Conservation (phyloP, 805 yeast genomes). For the Candida ovalis region DNA sequence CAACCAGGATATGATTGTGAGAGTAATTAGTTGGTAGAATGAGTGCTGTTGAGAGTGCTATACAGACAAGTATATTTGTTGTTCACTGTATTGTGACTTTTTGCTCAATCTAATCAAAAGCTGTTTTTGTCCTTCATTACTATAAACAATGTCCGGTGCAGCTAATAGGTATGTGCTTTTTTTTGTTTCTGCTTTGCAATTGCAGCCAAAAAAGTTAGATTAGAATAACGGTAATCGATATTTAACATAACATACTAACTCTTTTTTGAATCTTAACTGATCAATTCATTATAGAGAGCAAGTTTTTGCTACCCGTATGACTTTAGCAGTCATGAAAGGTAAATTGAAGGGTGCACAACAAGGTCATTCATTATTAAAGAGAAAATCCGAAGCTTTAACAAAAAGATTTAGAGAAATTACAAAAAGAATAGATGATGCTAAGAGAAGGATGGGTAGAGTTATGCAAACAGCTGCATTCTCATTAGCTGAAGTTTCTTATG, state of each 20-base stretch:
- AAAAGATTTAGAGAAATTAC: conserved; percentile 96
- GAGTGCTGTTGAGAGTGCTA: background rate
- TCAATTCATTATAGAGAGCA: conserved; percentile 87
- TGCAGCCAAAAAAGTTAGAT: background rate
- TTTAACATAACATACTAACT: too few relatives aligned
- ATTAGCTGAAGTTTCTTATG: conserved; percentile 93
- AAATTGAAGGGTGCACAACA: conserved; percentile 96
- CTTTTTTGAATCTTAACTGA: too few relatives aligned
- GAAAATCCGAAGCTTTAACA: conserved; percentile 96
- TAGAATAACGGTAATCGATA: too few relatives aligned
- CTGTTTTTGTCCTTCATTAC: background rate
- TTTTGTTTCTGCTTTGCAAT: background rate
- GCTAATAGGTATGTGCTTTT: conserved; percentile 44
- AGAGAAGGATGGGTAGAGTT: conserved; percentile 95
- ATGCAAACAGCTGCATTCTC: conserved; percentile 99
- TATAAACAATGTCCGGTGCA: conserved; percentile 51
- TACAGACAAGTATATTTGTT: too few relatives aligned
- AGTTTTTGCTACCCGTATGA: conserved; percentile 97
- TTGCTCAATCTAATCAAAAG: background rate
- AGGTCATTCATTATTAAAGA: conserved; percentile 88
- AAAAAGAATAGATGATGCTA: conserved; percentile 88
- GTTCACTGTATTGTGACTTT: too few relatives aligned
- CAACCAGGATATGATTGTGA: background rate
- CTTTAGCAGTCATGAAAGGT: conserved; percentile 89
- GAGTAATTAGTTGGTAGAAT: background rate